Percentiles rank a stretch among this genome's conserved stretches.
phyloP scores from a whole-genome alignment of 1,284 basidiomycete genomes.

The Pyrrhoderma lamaoense region DNA sequence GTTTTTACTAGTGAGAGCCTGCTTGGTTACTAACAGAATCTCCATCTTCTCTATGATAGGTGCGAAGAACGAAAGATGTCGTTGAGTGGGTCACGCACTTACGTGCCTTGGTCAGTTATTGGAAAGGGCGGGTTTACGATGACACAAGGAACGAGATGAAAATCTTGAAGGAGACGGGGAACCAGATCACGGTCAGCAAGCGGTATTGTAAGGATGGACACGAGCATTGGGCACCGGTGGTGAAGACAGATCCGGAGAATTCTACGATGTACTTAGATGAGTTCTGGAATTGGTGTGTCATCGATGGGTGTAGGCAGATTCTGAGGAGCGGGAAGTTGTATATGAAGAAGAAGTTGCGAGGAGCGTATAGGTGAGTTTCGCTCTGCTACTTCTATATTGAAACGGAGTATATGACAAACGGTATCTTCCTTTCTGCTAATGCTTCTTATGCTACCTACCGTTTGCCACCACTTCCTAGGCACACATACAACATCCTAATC shows the following conservation, averaged over 20 bases:
- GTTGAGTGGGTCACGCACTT: slow-evolving; percentile 76
- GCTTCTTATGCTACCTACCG: slow-evolving; percentile 11
- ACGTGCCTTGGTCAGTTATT: slow-evolving; percentile 62
- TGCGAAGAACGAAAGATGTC: slow-evolving; percentile 54
- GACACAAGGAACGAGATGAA: slow-evolving; percentile 79
- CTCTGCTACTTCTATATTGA: not conserved
- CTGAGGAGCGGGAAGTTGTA: slow-evolving; percentile 64
- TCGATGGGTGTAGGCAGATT: slow-evolving; percentile 69
- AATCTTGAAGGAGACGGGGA: slow-evolving; percentile 47
- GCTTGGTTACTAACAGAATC: no score
- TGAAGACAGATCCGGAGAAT: slow-evolving; percentile 42
- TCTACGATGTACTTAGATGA: slow-evolving; percentile 50
- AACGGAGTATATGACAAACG: not conserved
- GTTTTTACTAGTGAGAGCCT: no score
- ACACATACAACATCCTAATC: slow-evolving; percentile 61
- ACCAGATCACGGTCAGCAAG: slow-evolving; percentile 49
- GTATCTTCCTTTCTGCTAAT: no score
- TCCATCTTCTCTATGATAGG: slow-evolving; percentile 30
- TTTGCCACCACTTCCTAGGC: slow-evolving; percentile 35
- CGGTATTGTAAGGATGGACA: slow-evolving; percentile 33
- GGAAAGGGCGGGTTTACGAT: slow-evolving; percentile 62
- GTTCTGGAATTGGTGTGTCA: slow-evolving; percentile 75
- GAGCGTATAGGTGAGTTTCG: slow-evolving; percentile 58
- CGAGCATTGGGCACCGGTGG: slow-evolving; percentile 33
- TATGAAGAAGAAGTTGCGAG: slow-evolving; percentile 56